Percentiles rank a stretch among this genome's conserved stretches.
Conservation (phyloP, 768 basidiomycete genomes). For the Glaciozyma martinii region DNA sequence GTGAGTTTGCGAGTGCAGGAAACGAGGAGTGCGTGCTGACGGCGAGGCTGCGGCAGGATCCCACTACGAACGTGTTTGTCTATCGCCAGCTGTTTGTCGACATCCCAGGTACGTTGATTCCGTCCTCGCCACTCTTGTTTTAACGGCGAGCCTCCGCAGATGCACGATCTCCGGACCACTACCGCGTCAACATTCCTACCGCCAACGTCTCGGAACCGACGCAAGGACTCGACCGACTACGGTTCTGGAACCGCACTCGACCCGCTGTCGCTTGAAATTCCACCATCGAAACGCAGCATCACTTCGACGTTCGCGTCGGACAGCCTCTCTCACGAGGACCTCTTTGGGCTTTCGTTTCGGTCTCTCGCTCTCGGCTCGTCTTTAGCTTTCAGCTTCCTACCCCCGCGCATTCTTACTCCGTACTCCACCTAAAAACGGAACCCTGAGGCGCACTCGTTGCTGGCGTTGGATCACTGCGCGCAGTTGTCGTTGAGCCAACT, state of each 20-base stretch:
- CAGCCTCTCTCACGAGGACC: no score
- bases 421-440: no score
- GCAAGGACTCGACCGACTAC: background rate
- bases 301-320: no score
- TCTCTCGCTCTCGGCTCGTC: no score
- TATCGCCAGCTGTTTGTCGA: conserved; percentile 29
- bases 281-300: no score
- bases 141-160: background rate
- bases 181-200: background rate
- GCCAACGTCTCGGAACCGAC: background rate
- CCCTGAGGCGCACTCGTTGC: no score
- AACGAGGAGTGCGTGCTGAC: no score
- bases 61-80: conserved; percentile 20
- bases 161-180: background rate
- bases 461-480: no score
- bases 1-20: background rate
- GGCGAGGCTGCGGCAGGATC: conserved; percentile 6
- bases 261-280: background rate
- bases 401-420: no score
- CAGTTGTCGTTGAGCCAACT: no score
- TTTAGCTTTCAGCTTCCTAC: no score
- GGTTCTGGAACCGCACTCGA: background rate
- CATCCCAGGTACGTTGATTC: conserved; percentile 11
- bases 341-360: no score
- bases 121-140: background rate